Percentiles rank a stretch among this genome's conserved stretches.
These are phyloP conservation scores for Gentiana dahurica DNA, from an alignment of 257 asterid species.

Conservation along the genomic window DNA sequence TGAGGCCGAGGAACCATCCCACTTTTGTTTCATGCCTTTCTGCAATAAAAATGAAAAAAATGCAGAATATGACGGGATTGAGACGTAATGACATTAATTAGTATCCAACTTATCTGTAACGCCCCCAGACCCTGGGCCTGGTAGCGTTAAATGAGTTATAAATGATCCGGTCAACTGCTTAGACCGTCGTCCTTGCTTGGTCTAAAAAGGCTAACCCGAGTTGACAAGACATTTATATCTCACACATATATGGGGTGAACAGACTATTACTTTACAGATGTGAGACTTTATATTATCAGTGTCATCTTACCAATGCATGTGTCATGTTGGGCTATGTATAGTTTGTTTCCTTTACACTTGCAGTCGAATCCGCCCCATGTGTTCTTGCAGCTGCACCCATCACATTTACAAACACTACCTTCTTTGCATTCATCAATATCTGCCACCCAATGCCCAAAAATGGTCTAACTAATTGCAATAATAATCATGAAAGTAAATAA, in stretches of 20 bases:
- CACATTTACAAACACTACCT: conserved; percentile 54
- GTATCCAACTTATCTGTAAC: no score
- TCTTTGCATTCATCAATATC: conserved; percentile 82
- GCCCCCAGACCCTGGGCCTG: no score
- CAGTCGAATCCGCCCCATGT: conserved; percentile 83
- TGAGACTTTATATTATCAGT: neutral
- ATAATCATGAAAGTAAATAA: neutral
- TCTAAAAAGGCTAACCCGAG: no score
- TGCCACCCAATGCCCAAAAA: conserved; percentile 11
- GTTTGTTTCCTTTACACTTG: conserved; percentile 49
- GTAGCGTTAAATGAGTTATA: no score
- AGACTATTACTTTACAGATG: no score
- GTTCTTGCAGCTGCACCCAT: conserved; percentile 80
- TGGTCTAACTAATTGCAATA: neutral
- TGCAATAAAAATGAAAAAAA: conserved; percentile 16
- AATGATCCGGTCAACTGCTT: no score
- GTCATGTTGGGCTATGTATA: conserved; percentile 73
- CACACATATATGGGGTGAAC: no score
- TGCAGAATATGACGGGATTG: no score
- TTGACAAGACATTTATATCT: no score
- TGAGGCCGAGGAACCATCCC: conserved; percentile 37
- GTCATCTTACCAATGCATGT: conserved; percentile 59
- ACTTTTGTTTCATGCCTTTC: conserved; percentile 54
- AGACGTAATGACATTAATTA: no score
- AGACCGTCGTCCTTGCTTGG: no score